Evolutionary conservation across 2,329 filamentous ascomycete genomes (phyloP).

Genomic region (Fusarium dimerum): DNA sequence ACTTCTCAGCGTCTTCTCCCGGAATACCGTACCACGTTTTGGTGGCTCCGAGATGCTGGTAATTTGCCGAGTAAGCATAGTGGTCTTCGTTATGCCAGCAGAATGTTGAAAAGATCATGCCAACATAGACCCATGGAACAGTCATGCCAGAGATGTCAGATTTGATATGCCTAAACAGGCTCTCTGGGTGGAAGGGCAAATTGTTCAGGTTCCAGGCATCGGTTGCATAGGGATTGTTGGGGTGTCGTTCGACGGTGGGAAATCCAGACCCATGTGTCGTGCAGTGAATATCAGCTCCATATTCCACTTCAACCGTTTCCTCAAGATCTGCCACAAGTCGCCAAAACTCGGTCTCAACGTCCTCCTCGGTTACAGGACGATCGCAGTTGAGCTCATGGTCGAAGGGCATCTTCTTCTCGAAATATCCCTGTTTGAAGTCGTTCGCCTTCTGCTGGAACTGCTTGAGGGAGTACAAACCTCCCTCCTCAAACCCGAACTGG

Average conservation of each 20-base stretch:
- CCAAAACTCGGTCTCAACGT: constrained; percentile 97
- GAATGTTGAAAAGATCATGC: constrained; percentile 99
- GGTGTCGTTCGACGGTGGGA: constrained; percentile 89
- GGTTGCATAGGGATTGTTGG: constrained; percentile 80
- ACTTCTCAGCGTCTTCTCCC: constrained; percentile 88
- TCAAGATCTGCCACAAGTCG: constrained; percentile 89
- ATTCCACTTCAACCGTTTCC: constrained; percentile 96
- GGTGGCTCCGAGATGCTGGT: constrained; percentile 96
- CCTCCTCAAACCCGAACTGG: constrained; percentile 96
- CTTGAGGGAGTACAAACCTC: constrained; percentile 89
- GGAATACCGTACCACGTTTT: constrained; percentile 99
- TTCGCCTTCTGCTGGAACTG: constrained; percentile 96
- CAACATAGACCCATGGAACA: constrained; percentile 97
- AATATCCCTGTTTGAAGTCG: constrained; percentile 93
- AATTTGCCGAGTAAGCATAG: constrained; percentile 96
- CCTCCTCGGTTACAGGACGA: constrained; percentile 84
- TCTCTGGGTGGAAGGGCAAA: constrained; percentile 85
- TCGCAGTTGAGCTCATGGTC: constrained; percentile 82
- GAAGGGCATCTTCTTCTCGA: constrained; percentile 85
- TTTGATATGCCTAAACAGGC: constrained; percentile 95
- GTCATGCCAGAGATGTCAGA: constrained; percentile 99
- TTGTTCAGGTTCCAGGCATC: constrained; percentile 97
- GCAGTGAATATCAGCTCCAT: constrained; percentile 96
- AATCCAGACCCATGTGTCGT: constrained; percentile 98
- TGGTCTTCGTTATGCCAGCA: constrained; percentile 99